phyloP scores from a whole-genome alignment of 805 yeast genomes.

The Metschnikowia gelsemii region DNA sequence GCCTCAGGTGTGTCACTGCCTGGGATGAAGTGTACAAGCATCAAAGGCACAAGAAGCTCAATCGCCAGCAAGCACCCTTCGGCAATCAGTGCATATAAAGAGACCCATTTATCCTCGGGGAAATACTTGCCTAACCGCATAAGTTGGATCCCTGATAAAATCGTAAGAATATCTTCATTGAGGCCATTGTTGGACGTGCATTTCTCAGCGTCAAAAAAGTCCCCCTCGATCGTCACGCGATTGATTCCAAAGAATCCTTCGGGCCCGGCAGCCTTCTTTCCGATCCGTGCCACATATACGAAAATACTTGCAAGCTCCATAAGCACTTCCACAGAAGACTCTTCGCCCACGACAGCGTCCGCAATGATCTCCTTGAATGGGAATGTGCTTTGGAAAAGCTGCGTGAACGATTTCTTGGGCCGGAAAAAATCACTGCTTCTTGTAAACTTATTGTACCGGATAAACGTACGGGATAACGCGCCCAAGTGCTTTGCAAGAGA shows the following conservation, averaged over 20 bases:
- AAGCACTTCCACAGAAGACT: constrained; percentile 65
- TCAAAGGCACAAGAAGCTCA: constrained; percentile 50
- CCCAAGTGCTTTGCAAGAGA: constrained; percentile 55
- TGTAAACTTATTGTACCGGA: constrained; percentile 52
- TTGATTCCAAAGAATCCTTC: constrained; percentile 47
- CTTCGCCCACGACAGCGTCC: constrained; percentile 73
- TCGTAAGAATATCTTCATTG: constrained; percentile 42
- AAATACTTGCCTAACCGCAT: constrained; percentile 56
- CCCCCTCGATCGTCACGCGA: constrained; percentile 30
- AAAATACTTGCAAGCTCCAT: constrained; percentile 68
- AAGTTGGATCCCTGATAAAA: constrained; percentile 51
- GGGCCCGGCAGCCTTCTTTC: constrained; percentile 39
- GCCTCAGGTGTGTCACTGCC: constrained; percentile 46
- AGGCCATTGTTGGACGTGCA: constrained; percentile 43
- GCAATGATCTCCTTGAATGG: constrained; percentile 67
- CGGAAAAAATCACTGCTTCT: constrained; percentile 47
- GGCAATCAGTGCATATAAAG: constrained; percentile 56
- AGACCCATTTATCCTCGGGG: constrained; percentile 73
- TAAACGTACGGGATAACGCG: constrained; percentile 49
- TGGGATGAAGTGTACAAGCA: constrained; percentile 55
- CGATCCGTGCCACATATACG: constrained; percentile 52
- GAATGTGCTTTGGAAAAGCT: constrained; percentile 62
- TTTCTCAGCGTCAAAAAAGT: constrained; percentile 39
- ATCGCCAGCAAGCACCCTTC: constrained; percentile 56
- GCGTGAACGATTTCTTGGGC: constrained; percentile 63